Evolutionary conservation across 371 early-diverging fungal species (phyloP).

Genomic region (Circinella minor): DNA sequence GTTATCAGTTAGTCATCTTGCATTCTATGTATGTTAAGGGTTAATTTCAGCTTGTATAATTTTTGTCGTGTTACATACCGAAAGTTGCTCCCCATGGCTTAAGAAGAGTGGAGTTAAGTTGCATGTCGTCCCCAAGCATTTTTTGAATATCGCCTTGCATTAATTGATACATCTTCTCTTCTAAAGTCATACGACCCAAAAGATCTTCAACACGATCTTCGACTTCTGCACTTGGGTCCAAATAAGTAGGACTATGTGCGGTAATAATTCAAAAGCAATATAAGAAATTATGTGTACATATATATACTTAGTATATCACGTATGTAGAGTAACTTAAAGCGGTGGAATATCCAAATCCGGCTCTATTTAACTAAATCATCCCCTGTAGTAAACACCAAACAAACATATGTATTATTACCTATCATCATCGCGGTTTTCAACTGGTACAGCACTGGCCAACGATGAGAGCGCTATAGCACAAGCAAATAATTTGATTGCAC

Average conservation of each 20-base stretch:
- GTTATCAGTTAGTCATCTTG: background rate
- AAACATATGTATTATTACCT: background rate
- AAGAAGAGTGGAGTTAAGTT: conserved; percentile 19
- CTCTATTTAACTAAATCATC: background rate
- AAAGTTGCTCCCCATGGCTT: conserved; percentile 20
- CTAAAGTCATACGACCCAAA: conserved; percentile 24
- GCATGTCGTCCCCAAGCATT: conserved; percentile 15
- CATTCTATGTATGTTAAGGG: background rate
- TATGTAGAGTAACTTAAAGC: no score
- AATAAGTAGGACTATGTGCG: conserved; percentile 11
- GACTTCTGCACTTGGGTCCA: conserved; percentile 18
- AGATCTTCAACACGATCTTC: conserved; percentile 27
- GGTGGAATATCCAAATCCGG: background rate
- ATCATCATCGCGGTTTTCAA: background rate
- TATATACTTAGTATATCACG: no score
- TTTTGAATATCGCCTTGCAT: conserved; percentile 24
- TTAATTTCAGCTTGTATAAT: background rate
- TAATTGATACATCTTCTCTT: conserved; percentile 23
- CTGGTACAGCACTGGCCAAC: background rate
- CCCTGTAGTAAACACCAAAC: no score
- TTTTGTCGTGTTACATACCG: conserved; percentile 1
- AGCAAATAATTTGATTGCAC: background rate
- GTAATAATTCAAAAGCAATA: no score
- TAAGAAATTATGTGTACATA: no score
- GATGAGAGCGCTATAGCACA: background rate